phyloP scores from a whole-genome alignment of 768 basidiomycete species.

The Podaxis sp. region DNA sequence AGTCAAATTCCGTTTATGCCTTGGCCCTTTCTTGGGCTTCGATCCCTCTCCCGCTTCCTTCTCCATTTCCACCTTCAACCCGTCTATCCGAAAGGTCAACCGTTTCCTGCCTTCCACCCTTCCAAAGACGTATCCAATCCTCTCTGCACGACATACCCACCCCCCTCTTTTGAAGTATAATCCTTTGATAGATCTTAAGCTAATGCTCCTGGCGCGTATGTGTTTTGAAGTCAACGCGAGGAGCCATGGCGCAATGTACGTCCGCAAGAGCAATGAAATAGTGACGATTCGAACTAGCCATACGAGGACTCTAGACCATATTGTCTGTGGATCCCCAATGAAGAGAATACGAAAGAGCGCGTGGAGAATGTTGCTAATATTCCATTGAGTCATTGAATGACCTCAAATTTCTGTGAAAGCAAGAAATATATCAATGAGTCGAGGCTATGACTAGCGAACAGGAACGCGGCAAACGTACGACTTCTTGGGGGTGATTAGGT shows the following conservation, averaged over 20 bases:
- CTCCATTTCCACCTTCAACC: constrained; percentile 52
- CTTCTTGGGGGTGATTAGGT: neutral
- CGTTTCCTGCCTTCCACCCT: constrained; percentile 49
- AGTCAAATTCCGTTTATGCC: constrained; percentile 42
- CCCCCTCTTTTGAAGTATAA: constrained; percentile 61
- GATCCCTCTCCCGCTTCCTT: constrained; percentile 23
- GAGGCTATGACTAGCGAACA: neutral
- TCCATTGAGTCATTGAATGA: constrained; percentile 12
- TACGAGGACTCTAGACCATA: constrained; percentile 42
- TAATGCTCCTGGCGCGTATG: constrained; percentile 70
- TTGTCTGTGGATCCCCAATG: constrained; percentile 27
- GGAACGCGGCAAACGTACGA: neutral
- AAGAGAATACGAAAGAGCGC: constrained; percentile 24
- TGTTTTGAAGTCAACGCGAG: constrained; percentile 59
- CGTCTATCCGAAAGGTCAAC: constrained; percentile 62
- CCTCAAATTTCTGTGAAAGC: neutral
- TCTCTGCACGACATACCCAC: constrained; percentile 60
- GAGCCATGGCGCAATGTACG: constrained; percentile 64
- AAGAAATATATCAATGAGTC: neutral
- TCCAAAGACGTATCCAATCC: constrained; percentile 62
- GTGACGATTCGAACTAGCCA: constrained; percentile 52
- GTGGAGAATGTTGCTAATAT: neutral
- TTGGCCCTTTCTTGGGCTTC: constrained; percentile 19
- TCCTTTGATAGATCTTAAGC: constrained; percentile 75
- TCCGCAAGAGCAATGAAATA: constrained; percentile 59